A percentile compares a stretch with the other conserved stretches of the same genome.
phyloP scores from a whole-genome alignment of 1,284 basidiomycete species.

The Omphalotus olearius region DNA sequence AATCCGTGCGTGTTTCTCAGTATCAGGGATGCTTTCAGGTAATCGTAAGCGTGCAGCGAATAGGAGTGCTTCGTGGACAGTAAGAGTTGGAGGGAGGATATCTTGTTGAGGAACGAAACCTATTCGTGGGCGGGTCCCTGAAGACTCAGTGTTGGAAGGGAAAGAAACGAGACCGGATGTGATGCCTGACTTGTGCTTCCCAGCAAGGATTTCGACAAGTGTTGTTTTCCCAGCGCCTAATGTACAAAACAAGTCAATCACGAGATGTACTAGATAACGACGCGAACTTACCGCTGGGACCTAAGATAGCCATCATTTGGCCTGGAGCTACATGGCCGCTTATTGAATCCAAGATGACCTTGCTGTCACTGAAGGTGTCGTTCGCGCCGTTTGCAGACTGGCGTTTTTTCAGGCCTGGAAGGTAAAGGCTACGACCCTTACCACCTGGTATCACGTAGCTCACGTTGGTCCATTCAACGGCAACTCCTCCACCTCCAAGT shows the following conservation, averaged over 20 bases:
- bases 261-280: background rate
- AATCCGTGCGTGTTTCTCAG: conserved; percentile 66
- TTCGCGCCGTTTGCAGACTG: conserved; percentile 19
- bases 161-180: conserved; percentile 63
- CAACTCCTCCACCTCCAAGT: conserved; percentile 44
- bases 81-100: conserved; percentile 73
- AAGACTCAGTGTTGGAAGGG: conserved; percentile 29
- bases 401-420: conserved; percentile 13
- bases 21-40: conserved; percentile 72
- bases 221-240: conserved; percentile 81
- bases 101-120: conserved; percentile 88
- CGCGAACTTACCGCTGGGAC: conserved; percentile 64
- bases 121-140: conserved; percentile 41
- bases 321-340: conserved; percentile 70
- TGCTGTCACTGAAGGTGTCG: conserved; percentile 35
- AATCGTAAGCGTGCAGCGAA: conserved; percentile 83
- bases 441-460: conserved; percentile 55
- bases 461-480: conserved; percentile 67
- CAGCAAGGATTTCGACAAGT: conserved; percentile 79
- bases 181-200: conserved; percentile 70
- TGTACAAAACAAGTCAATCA: conserved; percentile 3
- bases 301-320: conserved; percentile 83
- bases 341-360: conserved; percentile 69
- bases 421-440: conserved; percentile 1
- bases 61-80: conserved; percentile 78